phyloP scores from a whole-genome alignment of 2,329 filamentous ascomycete genomes.

The Monilinia fructigena region DNA sequence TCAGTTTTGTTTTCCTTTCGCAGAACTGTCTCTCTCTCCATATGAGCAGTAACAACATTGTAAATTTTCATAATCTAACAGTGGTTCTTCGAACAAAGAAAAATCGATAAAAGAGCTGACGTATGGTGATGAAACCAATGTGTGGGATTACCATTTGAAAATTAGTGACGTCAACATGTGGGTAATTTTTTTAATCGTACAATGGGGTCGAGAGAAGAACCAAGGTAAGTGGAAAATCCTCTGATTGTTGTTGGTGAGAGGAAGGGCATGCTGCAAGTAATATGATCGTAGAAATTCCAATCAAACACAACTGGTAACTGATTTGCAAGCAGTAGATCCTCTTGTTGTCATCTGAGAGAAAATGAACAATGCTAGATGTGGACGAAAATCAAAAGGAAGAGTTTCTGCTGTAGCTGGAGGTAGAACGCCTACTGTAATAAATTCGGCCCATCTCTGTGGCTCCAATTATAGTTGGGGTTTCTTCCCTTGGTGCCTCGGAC shows the following conservation, averaged over 20 bases:
- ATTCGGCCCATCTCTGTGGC: conserved; percentile 10
- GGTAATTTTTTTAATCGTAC: neutral
- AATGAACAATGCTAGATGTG: neutral
- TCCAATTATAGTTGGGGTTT: conserved; percentile 1
- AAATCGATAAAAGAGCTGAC: neutral
- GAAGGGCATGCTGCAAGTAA: neutral
- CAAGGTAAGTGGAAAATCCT: neutral
- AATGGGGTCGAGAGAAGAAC: neutral
- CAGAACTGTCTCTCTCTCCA: neutral
- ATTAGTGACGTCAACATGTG: neutral
- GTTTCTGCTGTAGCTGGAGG: neutral
- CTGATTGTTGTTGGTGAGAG: neutral
- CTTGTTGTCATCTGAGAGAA: neutral
- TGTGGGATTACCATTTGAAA: neutral
- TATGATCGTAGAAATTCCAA: neutral
- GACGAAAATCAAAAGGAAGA: conserved; percentile 3
- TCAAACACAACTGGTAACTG: neutral
- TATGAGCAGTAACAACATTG: neutral
- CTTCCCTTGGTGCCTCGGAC: neutral
- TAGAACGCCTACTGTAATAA: conserved; percentile 12
- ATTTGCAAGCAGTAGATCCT: too few species aligned
- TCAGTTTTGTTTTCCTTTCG: neutral
- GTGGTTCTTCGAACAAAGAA: neutral
- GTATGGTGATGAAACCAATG: neutral
- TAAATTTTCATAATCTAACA: neutral